phyloP scores from a whole-genome alignment of 306 rosid genomes.

The Abrus precatorius region DNA sequence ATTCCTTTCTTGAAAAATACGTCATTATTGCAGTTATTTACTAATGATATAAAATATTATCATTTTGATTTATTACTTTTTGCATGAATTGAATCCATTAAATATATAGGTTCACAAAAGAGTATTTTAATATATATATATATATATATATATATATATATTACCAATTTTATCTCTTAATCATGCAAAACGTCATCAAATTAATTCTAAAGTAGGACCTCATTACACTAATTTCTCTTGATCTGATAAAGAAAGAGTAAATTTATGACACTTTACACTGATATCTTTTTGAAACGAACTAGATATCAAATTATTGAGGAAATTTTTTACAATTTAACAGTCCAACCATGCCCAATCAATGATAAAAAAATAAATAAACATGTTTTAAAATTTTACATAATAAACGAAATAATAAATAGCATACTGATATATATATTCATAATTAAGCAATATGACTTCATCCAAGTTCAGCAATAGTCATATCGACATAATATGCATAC shows the following conservation, averaged over 20 bases:
- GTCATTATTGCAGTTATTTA: neutral
- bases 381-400: neutral
- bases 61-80: neutral
- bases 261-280: neutral
- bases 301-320: neutral
- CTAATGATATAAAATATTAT: neutral
- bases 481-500: too few species aligned
- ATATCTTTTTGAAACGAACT: neutral
- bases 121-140: too few species aligned
- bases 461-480: too few species aligned
- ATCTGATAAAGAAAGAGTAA: neutral
- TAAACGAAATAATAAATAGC: neutral
- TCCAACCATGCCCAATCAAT: neutral
- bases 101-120: too few species aligned
- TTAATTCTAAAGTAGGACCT: neutral
- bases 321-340: neutral
- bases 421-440: too few species aligned
- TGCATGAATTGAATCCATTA: neutral
- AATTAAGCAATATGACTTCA: too few species aligned
- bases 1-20: neutral
- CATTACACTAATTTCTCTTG: neutral
- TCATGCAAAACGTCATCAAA: neutral
- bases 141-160: too few species aligned
- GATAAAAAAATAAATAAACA: neutral
- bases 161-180: neutral